Conservation (phyloP, 2,329 filamentous ascomycete species). For the Aspergillus quadricinctus region DNA sequence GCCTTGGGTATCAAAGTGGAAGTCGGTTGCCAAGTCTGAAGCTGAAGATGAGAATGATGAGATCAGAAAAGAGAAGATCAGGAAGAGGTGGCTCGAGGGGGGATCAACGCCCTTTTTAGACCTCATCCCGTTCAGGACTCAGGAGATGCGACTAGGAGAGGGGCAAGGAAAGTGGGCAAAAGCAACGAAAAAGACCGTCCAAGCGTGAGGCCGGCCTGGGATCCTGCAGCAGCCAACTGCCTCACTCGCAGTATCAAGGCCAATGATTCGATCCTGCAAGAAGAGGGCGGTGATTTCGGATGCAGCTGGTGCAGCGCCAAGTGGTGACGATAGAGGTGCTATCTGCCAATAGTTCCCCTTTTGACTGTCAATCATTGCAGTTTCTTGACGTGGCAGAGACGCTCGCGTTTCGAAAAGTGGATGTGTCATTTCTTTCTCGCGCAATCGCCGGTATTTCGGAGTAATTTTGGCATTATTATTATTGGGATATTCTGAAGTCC, state of each 20-base stretch:
- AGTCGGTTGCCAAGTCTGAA: not conserved
- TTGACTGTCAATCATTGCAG: not conserved
- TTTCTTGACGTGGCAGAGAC: conserved; percentile 18
- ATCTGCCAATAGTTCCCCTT: conserved; percentile 11
- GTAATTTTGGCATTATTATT: not conserved
- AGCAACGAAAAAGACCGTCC: conserved; percentile 10
- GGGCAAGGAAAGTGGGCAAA: conserved; percentile 7
- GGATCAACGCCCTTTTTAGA: conserved; percentile 21
- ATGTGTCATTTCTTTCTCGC: conserved; percentile 4
- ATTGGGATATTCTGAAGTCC: no score
- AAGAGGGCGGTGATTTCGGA: conserved; percentile 15
- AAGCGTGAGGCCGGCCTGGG: conserved; percentile 13
- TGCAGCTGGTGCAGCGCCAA: conserved; percentile 11
- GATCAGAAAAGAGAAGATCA: not conserved
- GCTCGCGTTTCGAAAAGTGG: not conserved
- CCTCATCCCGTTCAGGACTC: not conserved
- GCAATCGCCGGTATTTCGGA: not conserved
- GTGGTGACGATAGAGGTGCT: conserved; percentile 8
- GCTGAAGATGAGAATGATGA: not conserved
- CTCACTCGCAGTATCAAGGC: conserved; percentile 9
- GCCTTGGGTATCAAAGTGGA: not conserved
- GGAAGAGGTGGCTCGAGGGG: conserved; percentile 1
- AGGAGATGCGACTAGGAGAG: conserved; percentile 3
- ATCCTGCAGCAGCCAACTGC: conserved; percentile 10
- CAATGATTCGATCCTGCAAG: conserved; percentile 18